A percentile compares a stretch with the other conserved stretches of the same genome.
These are phyloP conservation scores for Cryptosporidium canis DNA, from an alignment of 169 alveolate genomes.

Conservation along the genomic window DNA sequence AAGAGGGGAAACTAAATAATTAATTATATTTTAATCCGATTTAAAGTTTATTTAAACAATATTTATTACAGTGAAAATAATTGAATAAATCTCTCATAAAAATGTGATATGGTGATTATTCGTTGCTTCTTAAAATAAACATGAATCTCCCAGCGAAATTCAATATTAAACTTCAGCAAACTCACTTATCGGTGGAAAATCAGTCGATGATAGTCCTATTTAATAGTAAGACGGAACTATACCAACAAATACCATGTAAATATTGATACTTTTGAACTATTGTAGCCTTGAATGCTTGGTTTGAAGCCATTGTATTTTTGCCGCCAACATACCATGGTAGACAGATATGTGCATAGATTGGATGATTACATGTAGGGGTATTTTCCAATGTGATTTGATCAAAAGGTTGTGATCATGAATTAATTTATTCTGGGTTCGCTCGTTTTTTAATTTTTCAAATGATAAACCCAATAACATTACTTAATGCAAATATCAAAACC, in stretches of 20 bases:
- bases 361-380: background rate
- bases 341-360: background rate
- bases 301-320: too few species aligned
- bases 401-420: background rate
- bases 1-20: constrained; percentile 16
- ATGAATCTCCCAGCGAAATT: too few species aligned
- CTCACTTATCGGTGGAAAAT: too few species aligned
- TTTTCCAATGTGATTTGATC: background rate
- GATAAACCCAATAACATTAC: constrained; percentile 23
- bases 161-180: too few species aligned
- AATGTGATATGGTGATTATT: too few species aligned
- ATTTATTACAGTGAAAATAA: background rate
- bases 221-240: too few species aligned
- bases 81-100: background rate
- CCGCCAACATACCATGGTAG: background rate
- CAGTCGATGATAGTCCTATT: too few species aligned
- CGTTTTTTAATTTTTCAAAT: background rate
- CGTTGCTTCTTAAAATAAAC: too few species aligned
- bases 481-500: constrained; percentile 21
- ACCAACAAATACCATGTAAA: too few species aligned
- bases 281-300: too few species aligned
- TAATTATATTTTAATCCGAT: background rate
- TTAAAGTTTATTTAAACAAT: background rate
- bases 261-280: too few species aligned
- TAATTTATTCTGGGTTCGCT: background rate